Base-by-base conservation (phyloP, 176 grass and related monocot genomes). In the Oryza rufipogon region DNA sequence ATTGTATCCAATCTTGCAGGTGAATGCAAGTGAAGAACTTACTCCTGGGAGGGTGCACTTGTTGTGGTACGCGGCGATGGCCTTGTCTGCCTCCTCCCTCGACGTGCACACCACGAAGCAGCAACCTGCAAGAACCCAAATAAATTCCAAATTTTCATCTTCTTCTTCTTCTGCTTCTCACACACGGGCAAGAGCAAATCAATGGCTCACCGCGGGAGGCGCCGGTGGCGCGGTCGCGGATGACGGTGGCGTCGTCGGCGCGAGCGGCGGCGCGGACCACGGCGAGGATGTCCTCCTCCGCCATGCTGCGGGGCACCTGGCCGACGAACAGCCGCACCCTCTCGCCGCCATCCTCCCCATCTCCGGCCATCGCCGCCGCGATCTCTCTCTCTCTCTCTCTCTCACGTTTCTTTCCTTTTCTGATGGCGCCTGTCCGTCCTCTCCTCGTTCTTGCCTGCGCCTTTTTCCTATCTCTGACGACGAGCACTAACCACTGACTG, bases 251-350 rank as follows among this genome's bases (percentile, higher is more conserved):
- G 5, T 56, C 52, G 52, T 56, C 52, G 17, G 52, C 52, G 4
- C 17, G 52, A 0, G 52, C 52, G 0, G 52, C 52, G 16, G 16
- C 5, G 1, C 52, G 52, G 52, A 56, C 19, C 5, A 56, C 52
- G 52, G 52, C 52, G 52, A 56, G 52, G 52, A 56, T 56, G 16
- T 56, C 30, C 32, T 15, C 82, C 77, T 81, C 88, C 46, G 88
- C 72, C 88, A 90, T 90, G 65, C 81, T 48, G 71, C 81, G 76
- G 7, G 83, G 88, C 70, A 90, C 88, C 48, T 90, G 88, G 3
- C 88, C 83, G 6, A 86, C 88, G 63, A 90, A 86, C 4, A 90
- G 83, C 78, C 78, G 60, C 54, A 63, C 51, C 48, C 42, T 80
- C 64, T 16, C 41, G 20, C 26, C 16, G 60, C 68, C 39, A 20